Evolutionary conservation across 1,284 basidiomycete genomes (phyloP).

Genomic region (Apiotrichum brassicae): DNA sequence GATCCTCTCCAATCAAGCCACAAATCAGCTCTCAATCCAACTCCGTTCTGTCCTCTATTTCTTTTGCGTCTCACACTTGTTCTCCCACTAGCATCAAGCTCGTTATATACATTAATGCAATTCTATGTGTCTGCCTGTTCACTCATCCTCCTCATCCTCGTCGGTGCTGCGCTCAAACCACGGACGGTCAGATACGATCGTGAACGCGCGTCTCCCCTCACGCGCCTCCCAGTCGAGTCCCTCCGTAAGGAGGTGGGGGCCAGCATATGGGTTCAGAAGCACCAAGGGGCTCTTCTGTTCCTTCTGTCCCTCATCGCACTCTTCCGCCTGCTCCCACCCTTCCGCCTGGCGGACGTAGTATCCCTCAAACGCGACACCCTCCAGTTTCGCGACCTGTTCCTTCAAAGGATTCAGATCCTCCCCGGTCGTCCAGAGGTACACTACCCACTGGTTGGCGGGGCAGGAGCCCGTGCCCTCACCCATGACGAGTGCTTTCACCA

Average conservation of each 20-base stretch:
- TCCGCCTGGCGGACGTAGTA: not conserved
- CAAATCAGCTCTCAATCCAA: too few species aligned
- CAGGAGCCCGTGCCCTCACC: slow-evolving; percentile 80
- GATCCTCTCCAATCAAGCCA: too few species aligned
- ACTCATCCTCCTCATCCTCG: slow-evolving; percentile 48
- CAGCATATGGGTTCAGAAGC: slow-evolving; percentile 29
- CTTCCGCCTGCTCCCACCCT: not conserved
- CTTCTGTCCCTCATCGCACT: not conserved
- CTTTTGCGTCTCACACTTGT: too few species aligned
- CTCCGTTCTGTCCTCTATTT: too few species aligned
- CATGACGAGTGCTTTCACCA: slow-evolving; percentile 66
- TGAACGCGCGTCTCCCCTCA: slow-evolving; percentile 33
- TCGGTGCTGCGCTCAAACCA: slow-evolving; percentile 53
- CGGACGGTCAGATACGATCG: slow-evolving; percentile 25
- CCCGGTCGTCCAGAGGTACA: slow-evolving; percentile 41
- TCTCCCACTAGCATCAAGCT: too few species aligned
- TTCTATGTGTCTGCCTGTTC: too few species aligned
- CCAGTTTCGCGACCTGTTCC: not conserved
- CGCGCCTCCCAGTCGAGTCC: slow-evolving; percentile 41
- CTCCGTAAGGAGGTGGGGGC: slow-evolving; percentile 30
- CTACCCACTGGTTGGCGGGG: slow-evolving; percentile 71
- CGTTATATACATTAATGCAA: too few species aligned
- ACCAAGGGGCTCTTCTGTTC: slow-evolving; percentile 8
- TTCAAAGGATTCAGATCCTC: not conserved
- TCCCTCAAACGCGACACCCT: slow-evolving; percentile 3